Conservation (phyloP, 352 stramenopile species). For the Phytophthora kernoviae region DNA sequence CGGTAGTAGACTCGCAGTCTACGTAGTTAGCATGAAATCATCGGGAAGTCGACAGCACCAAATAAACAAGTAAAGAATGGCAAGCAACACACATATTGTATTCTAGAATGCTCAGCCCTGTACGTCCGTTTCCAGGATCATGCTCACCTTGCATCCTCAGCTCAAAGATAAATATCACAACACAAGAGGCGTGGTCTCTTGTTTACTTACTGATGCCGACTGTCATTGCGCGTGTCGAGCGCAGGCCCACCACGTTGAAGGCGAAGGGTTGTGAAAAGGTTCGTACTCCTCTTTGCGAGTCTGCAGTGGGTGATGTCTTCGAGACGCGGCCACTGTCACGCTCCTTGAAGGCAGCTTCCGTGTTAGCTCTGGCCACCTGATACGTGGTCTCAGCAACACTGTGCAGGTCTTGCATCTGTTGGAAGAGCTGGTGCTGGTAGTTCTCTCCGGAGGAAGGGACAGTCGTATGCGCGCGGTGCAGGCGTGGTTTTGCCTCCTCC, state of each 20-base stretch:
- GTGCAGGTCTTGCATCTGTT: constrained; percentile 78
- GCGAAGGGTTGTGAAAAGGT: constrained; percentile 48
- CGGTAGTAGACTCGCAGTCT: too few relatives aligned
- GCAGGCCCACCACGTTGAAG: constrained; percentile 48
- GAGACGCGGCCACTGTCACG: constrained; percentile 37
- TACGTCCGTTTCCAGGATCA: neutral
- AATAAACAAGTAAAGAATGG: too few relatives aligned
- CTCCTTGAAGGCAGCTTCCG: constrained; percentile 48
- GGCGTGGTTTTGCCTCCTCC: constrained; percentile 7
- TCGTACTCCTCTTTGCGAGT: constrained; percentile 25
- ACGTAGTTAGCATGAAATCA: neutral
- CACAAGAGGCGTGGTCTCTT: constrained; percentile 27
- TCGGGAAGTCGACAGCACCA: neutral
- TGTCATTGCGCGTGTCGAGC: constrained; percentile 44
- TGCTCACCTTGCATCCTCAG: constrained; percentile 14
- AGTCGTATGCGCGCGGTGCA: constrained; percentile 35
- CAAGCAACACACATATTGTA: too few relatives aligned
- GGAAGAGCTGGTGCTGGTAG: constrained; percentile 73
- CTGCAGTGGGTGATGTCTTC: constrained; percentile 22
- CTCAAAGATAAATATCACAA: constrained; percentile 39
- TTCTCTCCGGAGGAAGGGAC: constrained; percentile 21
- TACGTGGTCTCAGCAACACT: constrained; percentile 68
- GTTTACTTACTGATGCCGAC: constrained; percentile 31
- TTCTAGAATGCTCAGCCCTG: constrained; percentile 12
- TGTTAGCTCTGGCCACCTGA: constrained; percentile 64